Conservation (phyloP, 2,329 filamentous ascomycete genomes). For the Parastagonospora nodorum region DNA sequence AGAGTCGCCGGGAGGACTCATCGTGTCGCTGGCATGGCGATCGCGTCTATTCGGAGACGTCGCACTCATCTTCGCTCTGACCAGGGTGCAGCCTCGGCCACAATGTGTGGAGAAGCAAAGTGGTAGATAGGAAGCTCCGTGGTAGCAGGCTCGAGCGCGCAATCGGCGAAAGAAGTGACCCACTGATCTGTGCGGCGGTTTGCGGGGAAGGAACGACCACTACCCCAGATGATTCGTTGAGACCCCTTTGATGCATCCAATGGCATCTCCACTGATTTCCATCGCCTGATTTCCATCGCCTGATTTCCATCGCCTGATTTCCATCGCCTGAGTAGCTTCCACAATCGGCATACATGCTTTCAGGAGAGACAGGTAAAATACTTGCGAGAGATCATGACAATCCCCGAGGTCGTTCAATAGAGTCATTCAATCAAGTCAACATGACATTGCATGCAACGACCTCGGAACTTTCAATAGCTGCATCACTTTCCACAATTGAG, state of each 20-base stretch:
- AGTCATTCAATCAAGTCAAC: too few species aligned
- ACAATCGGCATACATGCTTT: too few species aligned
- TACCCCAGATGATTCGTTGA: background rate
- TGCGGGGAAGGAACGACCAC: constrained; percentile 2
- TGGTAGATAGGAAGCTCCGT: background rate
- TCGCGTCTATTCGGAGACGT: constrained; percentile 14
- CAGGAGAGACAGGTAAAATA: too few species aligned
- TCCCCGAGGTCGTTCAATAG: too few species aligned
- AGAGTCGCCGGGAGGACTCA: constrained; percentile 38
- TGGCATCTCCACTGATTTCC: background rate
- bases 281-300: too few species aligned
- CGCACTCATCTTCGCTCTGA: constrained; percentile 16
- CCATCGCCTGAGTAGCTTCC: background rate
- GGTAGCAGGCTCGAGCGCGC: background rate
- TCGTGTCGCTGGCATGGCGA: constrained; percentile 38
- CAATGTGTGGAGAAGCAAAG: constrained; percentile 1
- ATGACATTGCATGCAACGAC: too few species aligned
- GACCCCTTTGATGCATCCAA: background rate
- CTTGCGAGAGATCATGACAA: too few species aligned
- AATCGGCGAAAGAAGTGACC: background rate
- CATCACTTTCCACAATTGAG: too few species aligned
- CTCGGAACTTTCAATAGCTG: too few species aligned
- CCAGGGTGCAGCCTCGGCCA: constrained; percentile 10
- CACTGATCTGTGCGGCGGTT: constrained; percentile 3
- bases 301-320: too few species aligned